Evolutionary conservation across 441 rosid genomes (phyloP).

Genomic region (Mallotus japonicus): DNA sequence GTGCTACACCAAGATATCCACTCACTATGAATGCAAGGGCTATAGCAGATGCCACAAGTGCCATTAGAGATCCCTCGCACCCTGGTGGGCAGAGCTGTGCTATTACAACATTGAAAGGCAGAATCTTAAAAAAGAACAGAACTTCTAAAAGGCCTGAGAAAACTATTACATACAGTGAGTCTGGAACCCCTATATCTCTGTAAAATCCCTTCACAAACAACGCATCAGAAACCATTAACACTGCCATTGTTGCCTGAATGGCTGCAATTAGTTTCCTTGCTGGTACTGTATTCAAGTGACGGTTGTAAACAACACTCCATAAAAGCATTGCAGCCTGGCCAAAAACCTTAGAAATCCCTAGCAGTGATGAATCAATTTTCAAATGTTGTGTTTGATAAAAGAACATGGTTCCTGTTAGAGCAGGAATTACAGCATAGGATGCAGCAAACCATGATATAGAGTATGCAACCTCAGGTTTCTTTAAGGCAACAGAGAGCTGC

Average conservation of each 20-base stretch:
- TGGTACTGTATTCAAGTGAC: constrained; percentile 44
- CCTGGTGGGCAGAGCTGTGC: constrained; percentile 71
- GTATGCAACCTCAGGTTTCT: constrained; percentile 58
- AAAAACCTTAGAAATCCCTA: constrained; percentile 80
- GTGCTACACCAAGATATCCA: constrained; percentile 71
- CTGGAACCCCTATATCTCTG: constrained; percentile 54
- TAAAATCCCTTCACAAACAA: constrained; percentile 67
- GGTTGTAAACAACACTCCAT: constrained; percentile 74
- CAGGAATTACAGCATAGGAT: constrained; percentile 70
- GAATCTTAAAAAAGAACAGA: constrained; percentile 63
- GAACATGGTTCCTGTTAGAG: constrained; percentile 82
- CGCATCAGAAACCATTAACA: constrained; percentile 64
- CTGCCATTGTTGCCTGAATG: constrained; percentile 59
- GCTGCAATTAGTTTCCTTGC: constrained; percentile 64
- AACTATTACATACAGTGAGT: constrained; percentile 53
- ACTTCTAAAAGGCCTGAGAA: constrained; percentile 73
- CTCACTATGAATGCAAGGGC: constrained; percentile 71
- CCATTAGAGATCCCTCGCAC: constrained; percentile 90
- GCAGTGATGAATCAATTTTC: constrained; percentile 51
- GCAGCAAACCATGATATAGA: constrained; percentile 73
- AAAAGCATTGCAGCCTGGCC: constrained; percentile 76
- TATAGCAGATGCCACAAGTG: constrained; percentile 74
- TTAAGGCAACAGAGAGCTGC: constrained; percentile 50
- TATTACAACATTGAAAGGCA: constrained; percentile 71
- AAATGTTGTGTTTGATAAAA: constrained; percentile 75